Evolutionary conservation across 83 land plant species (phyloP).

Genomic region (Thuja plicata): DNA sequence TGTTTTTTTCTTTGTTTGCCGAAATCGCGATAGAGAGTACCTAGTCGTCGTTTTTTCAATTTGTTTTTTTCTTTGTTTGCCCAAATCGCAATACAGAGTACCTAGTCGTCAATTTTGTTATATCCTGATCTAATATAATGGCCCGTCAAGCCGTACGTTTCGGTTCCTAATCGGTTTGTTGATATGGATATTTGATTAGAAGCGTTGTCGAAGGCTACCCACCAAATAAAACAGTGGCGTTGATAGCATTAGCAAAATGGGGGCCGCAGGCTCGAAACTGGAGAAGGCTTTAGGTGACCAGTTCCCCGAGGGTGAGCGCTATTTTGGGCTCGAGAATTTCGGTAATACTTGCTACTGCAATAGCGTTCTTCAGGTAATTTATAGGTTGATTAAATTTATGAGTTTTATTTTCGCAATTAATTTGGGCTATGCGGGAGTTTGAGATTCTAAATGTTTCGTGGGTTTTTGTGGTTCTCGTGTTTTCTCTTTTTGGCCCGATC

Average conservation of each 20-base stretch:
- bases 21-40: neutral
- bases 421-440: neutral
- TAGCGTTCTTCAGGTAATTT: constrained; percentile 45
- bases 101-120: neutral
- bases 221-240: neutral
- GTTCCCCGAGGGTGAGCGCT: constrained; percentile 46
- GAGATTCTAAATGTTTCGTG: neutral
- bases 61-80: neutral
- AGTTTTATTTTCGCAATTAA: neutral
- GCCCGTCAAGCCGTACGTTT: neutral
- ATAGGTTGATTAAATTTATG: neutral
- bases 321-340: constrained; percentile 52
- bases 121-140: neutral
- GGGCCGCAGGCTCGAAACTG: constrained; percentile 43
- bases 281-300: constrained; percentile 52
- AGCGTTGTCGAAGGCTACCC: neutral
- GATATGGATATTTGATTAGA: neutral
- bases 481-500: neutral
- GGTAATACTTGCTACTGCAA: constrained; percentile 61
- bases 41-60: neutral
- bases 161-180: neutral
- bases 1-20: neutral
- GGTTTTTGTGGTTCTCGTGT: neutral
- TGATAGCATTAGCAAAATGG: constrained; percentile 19
- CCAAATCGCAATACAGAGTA: neutral